Conservation (phyloP, 805 yeast genomes). For the Wickerhamiella parazyma region DNA sequence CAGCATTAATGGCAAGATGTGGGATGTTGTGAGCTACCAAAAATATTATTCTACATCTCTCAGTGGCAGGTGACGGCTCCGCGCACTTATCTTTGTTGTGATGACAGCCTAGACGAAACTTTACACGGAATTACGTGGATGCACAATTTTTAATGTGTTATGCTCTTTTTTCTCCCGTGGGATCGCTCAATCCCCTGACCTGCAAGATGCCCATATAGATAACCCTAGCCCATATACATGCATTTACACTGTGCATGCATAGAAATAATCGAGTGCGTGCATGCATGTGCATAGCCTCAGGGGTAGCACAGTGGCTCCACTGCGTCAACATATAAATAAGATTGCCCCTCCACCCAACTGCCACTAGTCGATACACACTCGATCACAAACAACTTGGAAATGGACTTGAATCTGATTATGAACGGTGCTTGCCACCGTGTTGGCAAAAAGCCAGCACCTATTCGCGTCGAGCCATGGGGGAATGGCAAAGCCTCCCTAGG, state of each 20-base stretch:
- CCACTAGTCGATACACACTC: not conserved
- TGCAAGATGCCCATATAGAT: not conserved
- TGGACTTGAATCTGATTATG: not conserved
- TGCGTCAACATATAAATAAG: not conserved
- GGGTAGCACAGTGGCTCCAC: slow-evolving; percentile 3
- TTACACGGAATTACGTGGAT: too few relatives aligned
- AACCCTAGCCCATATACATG: slow-evolving; percentile 1
- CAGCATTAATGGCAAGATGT: too few relatives aligned
- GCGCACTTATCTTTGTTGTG: too few relatives aligned
- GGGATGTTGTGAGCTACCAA: not conserved
- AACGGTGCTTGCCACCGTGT: not conserved
- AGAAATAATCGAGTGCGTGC: slow-evolving; percentile 7
- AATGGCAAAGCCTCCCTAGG: not conserved
- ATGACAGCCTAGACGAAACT: too few relatives aligned
- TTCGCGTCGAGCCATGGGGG: not conserved
- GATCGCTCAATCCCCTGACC: not conserved
- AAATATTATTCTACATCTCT: not conserved
- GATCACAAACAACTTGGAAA: not conserved
- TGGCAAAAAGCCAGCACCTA: not conserved
- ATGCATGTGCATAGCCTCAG: slow-evolving; percentile 7
- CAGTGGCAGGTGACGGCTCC: slow-evolving; percentile 1
- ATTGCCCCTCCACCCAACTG: not conserved
- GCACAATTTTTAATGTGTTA: too few relatives aligned
- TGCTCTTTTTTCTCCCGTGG: too few relatives aligned
- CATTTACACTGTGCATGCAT: slow-evolving; percentile 5